Conservation (phyloP, 2,329 filamentous ascomycete genomes). For the Penicillium corylophilum region DNA sequence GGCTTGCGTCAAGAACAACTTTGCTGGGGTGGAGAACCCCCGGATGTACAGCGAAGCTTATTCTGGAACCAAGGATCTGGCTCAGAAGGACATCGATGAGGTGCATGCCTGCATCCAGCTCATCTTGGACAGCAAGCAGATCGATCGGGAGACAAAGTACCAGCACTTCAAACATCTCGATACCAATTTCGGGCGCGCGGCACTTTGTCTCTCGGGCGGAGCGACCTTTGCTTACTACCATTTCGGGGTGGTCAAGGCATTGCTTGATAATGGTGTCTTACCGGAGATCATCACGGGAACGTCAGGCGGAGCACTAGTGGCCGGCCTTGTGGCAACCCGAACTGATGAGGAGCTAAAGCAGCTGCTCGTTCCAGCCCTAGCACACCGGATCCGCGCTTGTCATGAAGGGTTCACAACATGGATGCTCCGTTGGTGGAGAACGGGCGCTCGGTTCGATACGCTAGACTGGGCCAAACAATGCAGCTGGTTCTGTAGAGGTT, state of each 20-base stretch:
- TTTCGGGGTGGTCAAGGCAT: slow-evolving; percentile 84
- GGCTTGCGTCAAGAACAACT: slow-evolving; percentile 96
- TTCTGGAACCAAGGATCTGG: slow-evolving; percentile 91
- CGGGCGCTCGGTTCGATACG: slow-evolving; percentile 90
- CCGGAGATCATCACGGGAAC: slow-evolving; percentile 96
- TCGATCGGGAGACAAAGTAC: slow-evolving; percentile 72
- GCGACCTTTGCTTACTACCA: slow-evolving; percentile 97
- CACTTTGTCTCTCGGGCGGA: slow-evolving; percentile 87
- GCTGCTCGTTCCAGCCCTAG: slow-evolving; percentile 82
- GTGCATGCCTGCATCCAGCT: slow-evolving; percentile 59
- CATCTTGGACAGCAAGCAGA: slow-evolving; percentile 64
- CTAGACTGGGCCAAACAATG: slow-evolving; percentile 84
- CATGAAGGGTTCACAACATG: slow-evolving; percentile 74
- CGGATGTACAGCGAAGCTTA: slow-evolving; percentile 97
- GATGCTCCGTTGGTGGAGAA: slow-evolving; percentile 83
- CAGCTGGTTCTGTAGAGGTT: slow-evolving; percentile 87
- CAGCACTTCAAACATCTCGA: slow-evolving; percentile 82
- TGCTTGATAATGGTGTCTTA: slow-evolving; percentile 80
- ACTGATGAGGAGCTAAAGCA: slow-evolving; percentile 88
- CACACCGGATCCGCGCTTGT: slow-evolving; percentile 79
- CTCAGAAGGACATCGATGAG: slow-evolving; percentile 87
- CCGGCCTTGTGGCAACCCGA: slow-evolving; percentile 79
- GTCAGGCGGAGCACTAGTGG: slow-evolving; percentile 87
- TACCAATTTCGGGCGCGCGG: slow-evolving; percentile 88
- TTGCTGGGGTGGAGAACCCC: slow-evolving; percentile 90